phyloP scores from a whole-genome alignment of 805 yeast species.

The Maudiozyma pseudohumilis region DNA sequence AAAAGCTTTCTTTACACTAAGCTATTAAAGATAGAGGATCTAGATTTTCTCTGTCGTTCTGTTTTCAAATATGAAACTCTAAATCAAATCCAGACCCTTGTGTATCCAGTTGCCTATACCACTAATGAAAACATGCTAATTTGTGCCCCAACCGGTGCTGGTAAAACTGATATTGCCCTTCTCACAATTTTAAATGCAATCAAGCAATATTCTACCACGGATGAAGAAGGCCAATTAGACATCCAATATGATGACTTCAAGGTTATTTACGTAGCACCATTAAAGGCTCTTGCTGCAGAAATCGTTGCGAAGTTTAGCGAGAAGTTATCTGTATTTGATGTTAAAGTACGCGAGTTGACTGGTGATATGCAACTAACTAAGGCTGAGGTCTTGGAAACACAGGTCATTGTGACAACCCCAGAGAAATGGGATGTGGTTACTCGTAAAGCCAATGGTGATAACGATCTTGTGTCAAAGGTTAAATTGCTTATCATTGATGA shows the following conservation, averaged over 20 bases:
- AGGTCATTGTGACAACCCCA: slow-evolving; percentile 86
- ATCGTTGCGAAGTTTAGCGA: slow-evolving; percentile 81
- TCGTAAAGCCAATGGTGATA: slow-evolving; percentile 82
- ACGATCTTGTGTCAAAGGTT: slow-evolving; percentile 74
- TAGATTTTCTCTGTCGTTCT: slow-evolving; percentile 73
- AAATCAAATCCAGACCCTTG: slow-evolving; percentile 83
- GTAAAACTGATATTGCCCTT: slow-evolving; percentile 90
- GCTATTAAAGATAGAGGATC: slow-evolving; percentile 46
- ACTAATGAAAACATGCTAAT: slow-evolving; percentile 92
- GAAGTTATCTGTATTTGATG: slow-evolving; percentile 74
- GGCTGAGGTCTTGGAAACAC: slow-evolving; percentile 71
- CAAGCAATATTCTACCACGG: slow-evolving; percentile 53
- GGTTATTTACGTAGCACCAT: slow-evolving; percentile 85
- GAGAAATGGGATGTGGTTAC: slow-evolving; percentile 98
- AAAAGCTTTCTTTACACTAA: slow-evolving; percentile 32
- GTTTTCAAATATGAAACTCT: slow-evolving; percentile 74
- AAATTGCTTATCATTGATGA: slow-evolving; percentile 87
- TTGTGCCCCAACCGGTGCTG: slow-evolving; percentile 98
- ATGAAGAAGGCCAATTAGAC: slow-evolving; percentile 42
- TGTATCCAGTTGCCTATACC: slow-evolving; percentile 83
- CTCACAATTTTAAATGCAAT: slow-evolving; percentile 72
- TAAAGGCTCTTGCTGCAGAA: slow-evolving; percentile 93
- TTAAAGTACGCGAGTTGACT: slow-evolving; percentile 78
- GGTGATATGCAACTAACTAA: slow-evolving; percentile 92
- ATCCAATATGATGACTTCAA: slow-evolving; percentile 80